Percentiles rank a stretch among this genome's conserved stretches.
phyloP scores from a whole-genome alignment of 768 basidiomycete species.

The Mycena rebaudengoi region DNA sequence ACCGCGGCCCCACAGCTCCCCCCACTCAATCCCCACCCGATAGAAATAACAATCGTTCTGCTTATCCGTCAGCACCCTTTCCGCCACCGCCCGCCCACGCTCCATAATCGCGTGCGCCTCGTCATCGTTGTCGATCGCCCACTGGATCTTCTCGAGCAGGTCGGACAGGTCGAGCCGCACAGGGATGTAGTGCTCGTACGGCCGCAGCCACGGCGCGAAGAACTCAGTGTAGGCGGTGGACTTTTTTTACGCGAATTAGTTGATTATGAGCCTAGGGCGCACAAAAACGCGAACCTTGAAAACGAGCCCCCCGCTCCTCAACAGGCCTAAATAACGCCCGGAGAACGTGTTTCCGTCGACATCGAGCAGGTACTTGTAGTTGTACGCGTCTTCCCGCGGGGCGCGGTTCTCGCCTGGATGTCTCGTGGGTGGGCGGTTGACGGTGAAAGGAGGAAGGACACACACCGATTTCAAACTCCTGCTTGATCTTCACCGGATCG shows the following conservation, averaged over 20 bases:
- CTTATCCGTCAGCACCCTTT: neutral
- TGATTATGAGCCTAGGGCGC: neutral
- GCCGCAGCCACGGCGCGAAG: slow-evolving; percentile 22
- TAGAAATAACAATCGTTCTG: too few relatives aligned
- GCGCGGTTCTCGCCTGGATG: neutral
- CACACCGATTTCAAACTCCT: slow-evolving; percentile 23
- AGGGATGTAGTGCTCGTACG: slow-evolving; percentile 22
- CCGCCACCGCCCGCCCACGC: neutral
- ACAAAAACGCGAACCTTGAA: slow-evolving; percentile 20
- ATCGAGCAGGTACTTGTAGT: slow-evolving; percentile 26
- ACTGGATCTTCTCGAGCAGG: slow-evolving; percentile 10
- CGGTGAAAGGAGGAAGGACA: too few relatives aligned
- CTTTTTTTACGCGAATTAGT: neutral
- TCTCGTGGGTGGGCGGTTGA: too few relatives aligned
- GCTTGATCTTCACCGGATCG: slow-evolving; percentile 13
- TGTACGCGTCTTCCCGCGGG: slow-evolving; percentile 24
- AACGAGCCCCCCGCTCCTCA: slow-evolving; percentile 26
- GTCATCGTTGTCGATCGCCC: slow-evolving; percentile 15
- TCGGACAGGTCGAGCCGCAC: slow-evolving; percentile 13
- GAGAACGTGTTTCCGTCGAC: slow-evolving; percentile 29
- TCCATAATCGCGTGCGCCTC: slow-evolving; percentile 1
- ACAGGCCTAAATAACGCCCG: slow-evolving; percentile 24
- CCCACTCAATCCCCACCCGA: neutral
- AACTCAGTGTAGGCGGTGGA: slow-evolving; percentile 20
- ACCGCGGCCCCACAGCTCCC: neutral